Percentiles rank a stretch among this genome's conserved stretches.
Evolutionary conservation across 306 rosid species (phyloP).

Genomic region (Vigna unguiculata): DNA sequence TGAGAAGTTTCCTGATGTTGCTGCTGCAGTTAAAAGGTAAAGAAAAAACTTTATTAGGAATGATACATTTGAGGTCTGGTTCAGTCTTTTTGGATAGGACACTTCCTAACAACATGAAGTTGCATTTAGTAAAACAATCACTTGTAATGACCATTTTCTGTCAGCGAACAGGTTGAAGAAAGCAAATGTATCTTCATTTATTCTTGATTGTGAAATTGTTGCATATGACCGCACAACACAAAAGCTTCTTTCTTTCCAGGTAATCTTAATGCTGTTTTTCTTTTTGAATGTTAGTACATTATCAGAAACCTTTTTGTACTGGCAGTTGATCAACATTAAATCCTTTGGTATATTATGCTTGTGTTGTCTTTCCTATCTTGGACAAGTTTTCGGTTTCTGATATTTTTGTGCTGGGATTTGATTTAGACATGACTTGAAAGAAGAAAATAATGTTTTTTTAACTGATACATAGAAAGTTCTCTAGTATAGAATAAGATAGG

Average conservation of each 20-base stretch:
- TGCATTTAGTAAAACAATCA: background rate
- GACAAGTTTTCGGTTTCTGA: conserved; percentile 26
- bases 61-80: conserved; percentile 6
- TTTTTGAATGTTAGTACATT: conserved; percentile 16
- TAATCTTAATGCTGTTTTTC: conserved; percentile 41
- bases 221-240: conserved; percentile 76
- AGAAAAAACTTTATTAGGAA: conserved; percentile 7
- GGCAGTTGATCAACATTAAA: background rate
- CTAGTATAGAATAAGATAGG: background rate
- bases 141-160: conserved; percentile 23
- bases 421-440: conserved; percentile 15
- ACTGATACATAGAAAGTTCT: background rate
- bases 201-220: conserved; percentile 94
- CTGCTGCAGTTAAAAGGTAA: conserved; percentile 75
- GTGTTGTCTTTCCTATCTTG: conserved; percentile 9
- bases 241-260: conserved; percentile 89
- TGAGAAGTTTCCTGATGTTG: conserved; percentile 92
- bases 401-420: conserved; percentile 25
- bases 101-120: conserved; percentile 4
- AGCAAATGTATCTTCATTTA: conserved; percentile 75
- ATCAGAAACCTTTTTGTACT: background rate
- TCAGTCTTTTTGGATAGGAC: conserved; percentile 18
- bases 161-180: conserved; percentile 78
- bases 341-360: background rate
- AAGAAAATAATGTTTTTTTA: background rate